A percentile compares a stretch with the other conserved stretches of the same genome.
Evolutionary conservation across 2,329 filamentous ascomycete species (phyloP).

Genomic region (Pseudocercospora macadamiae): DNA sequence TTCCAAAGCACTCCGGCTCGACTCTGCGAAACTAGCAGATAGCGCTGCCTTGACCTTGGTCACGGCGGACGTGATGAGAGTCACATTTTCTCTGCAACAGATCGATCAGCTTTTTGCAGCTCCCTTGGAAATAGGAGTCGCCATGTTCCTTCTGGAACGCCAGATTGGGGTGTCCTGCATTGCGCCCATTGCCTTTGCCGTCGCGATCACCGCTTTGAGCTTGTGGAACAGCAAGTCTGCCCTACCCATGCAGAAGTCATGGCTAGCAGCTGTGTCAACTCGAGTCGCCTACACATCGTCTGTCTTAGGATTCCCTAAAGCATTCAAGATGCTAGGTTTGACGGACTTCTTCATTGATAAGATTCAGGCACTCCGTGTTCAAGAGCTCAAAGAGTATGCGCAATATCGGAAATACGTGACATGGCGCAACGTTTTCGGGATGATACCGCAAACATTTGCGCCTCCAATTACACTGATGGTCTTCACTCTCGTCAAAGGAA

Average conservation of each 20-base stretch:
- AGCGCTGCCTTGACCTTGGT: conserved; percentile 24
- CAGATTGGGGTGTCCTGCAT: conserved; percentile 27
- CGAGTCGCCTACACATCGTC: conserved; percentile 26
- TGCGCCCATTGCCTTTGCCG: conserved; percentile 22
- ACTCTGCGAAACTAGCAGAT: conserved; percentile 19
- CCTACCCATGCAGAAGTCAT: conserved; percentile 25
- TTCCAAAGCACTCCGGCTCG: conserved; percentile 16
- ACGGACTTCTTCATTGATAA: conserved; percentile 20
- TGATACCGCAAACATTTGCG: conserved; percentile 14
- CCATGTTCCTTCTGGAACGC: conserved; percentile 24
- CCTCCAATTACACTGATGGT: conserved; percentile 25
- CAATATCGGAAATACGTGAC: conserved; percentile 25
- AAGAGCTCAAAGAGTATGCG: conserved; percentile 23
- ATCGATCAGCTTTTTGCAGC: conserved; percentile 27
- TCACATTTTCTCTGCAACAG: conserved; percentile 19
- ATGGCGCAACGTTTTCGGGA: conserved; percentile 24
- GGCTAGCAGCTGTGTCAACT: conserved; percentile 21
- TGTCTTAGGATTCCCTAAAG: conserved; percentile 22
- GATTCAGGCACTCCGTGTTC: conserved; percentile 25
- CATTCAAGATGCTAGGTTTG: conserved; percentile 28
- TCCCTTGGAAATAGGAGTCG: conserved; percentile 29
- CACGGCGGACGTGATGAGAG: conserved; percentile 26
- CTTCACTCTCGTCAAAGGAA: conserved; percentile 16
- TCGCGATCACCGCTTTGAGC: conserved; percentile 18
- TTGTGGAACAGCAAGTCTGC: conserved; percentile 21